Evolutionary conservation across 1,284 basidiomycete genomes (phyloP).

Genomic region (Cystobasidiaceae sp.): DNA sequence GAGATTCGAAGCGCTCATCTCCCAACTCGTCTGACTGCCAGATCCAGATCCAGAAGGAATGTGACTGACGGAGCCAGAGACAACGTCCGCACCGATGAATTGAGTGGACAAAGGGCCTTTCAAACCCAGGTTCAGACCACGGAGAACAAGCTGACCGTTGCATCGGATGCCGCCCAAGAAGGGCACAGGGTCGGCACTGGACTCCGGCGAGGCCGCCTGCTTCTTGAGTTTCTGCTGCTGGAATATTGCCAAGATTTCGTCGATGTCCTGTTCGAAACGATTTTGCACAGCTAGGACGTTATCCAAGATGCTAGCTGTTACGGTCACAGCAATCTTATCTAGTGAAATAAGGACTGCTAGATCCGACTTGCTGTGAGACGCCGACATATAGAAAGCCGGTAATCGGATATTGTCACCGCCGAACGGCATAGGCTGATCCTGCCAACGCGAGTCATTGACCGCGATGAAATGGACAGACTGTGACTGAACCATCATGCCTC

Average conservation of each 20-base stretch:
- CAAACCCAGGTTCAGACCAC: constrained; percentile 69
- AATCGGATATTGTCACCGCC: constrained; percentile 50
- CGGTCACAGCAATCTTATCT: constrained; percentile 62
- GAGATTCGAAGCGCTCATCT: constrained; percentile 62
- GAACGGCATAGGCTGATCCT: constrained; percentile 8
- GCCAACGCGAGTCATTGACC: constrained; percentile 9
- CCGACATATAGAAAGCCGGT: constrained; percentile 60
- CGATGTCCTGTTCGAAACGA: constrained; percentile 78
- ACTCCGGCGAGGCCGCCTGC: neutral
- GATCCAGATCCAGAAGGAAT: constrained; percentile 34
- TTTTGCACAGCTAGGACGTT: constrained; percentile 70
- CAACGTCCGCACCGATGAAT: constrained; percentile 62
- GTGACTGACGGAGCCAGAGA: constrained; percentile 52
- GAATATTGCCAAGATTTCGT: constrained; percentile 61
- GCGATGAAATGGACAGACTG: constrained; percentile 62
- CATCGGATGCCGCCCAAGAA: neutral
- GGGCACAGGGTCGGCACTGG: neutral
- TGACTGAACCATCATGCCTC: constrained; percentile 56
- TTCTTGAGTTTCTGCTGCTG: constrained; percentile 52
- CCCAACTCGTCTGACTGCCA: constrained; percentile 53
- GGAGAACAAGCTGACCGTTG: constrained; percentile 58
- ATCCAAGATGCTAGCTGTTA: constrained; percentile 75
- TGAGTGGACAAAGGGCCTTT: constrained; percentile 65
- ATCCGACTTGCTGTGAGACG: constrained; percentile 53
- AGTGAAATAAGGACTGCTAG: constrained; percentile 59